These are phyloP conservation scores for Eucalyptus camaldulensis DNA, from an alignment of 345 rosid species.

Conservation along the genomic window DNA sequence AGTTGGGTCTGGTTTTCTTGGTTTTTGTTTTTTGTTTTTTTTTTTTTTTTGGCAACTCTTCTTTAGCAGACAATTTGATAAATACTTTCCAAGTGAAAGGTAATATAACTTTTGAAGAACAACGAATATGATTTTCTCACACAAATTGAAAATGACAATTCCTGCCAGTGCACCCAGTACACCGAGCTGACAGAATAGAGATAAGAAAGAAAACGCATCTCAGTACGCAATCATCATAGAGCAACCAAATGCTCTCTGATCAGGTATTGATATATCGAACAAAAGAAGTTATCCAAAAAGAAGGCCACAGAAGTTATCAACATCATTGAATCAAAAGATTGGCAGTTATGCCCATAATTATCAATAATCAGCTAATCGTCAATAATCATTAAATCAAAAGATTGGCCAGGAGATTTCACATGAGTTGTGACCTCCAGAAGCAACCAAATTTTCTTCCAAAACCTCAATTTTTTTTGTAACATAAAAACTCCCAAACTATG, in stretches of 20 bases:
- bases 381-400: too few species aligned
- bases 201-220: neutral
- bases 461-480: neutral
- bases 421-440: neutral
- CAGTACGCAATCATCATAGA: neutral
- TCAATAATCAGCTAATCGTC: neutral
- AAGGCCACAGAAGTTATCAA: neutral
- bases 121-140: too few species aligned
- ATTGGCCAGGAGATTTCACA: neutral
- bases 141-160: too few species aligned
- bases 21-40: too few species aligned
- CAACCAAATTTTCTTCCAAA: neutral
- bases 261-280: neutral
- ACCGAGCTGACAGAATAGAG: neutral
- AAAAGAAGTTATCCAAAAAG: neutral
- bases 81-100: too few species aligned
- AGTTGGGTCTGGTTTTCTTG: too few species aligned
- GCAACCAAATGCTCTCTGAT: neutral
- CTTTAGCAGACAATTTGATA: too few species aligned
- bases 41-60: too few species aligned
- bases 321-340: neutral
- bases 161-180: neutral
- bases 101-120: too few species aligned
- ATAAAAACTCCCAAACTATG: too few species aligned
- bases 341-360: neutral